Conservation (phyloP, 805 yeast genomes). For the Yamadazyma kitorensis region DNA sequence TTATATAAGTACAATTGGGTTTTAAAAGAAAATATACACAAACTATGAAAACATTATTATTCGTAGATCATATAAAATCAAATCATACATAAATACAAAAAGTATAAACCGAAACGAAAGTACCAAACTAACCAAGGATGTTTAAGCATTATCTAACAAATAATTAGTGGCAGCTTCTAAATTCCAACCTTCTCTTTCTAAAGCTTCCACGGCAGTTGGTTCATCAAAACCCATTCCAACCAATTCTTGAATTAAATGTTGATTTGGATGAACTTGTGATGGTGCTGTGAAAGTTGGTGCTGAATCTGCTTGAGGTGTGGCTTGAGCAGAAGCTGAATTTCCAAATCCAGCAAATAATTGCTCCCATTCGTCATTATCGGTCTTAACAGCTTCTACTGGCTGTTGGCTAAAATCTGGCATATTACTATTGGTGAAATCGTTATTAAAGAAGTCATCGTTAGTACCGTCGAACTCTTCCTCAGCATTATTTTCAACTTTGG, state of each 20-base stretch:
- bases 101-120: neutral
- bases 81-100: too few relatives aligned
- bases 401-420: conserved; percentile 31
- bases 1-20: neutral
- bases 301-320: conserved; percentile 10
- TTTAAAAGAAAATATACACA: neutral
- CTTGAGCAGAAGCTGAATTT: conserved; percentile 29
- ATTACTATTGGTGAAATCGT: conserved; percentile 29
- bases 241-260: conserved; percentile 67
- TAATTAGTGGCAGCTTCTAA: conserved; percentile 85
- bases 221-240: conserved; percentile 86
- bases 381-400: conserved; percentile 17
- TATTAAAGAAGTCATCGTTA: conserved; percentile 18
- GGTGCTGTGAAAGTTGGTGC: conserved; percentile 1
- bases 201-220: conserved; percentile 63
- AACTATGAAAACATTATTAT: neutral
- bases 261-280: neutral
- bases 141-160: conserved; percentile 66
- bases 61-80: too few relatives aligned
- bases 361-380: conserved; percentile 82
- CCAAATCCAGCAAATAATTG: conserved; percentile 89
- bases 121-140: neutral
- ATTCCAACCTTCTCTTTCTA: conserved; percentile 68
- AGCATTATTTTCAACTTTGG: conserved; percentile 29
- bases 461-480: conserved; percentile 18